Evolutionary conservation across 179 eudicot genomes (phyloP).

Genomic region (Patellifolia procumbens): DNA sequence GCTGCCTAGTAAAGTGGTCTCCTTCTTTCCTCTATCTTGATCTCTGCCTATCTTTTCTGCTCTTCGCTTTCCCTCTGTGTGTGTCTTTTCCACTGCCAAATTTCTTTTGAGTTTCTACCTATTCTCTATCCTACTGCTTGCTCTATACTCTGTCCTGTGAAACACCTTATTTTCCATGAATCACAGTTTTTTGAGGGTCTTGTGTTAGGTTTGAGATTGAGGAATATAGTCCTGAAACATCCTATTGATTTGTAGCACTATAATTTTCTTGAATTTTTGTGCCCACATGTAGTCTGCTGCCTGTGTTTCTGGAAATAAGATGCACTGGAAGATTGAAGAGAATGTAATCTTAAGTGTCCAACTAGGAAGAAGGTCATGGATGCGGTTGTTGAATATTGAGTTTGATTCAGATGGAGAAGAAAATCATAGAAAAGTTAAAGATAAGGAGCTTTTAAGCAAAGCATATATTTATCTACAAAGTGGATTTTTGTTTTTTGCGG

Average conservation of each 20-base stretch:
- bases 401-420: no score
- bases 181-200: neutral
- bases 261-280: neutral
- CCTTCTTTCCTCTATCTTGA: neutral
- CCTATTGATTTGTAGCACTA: neutral
- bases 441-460: no score
- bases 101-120: neutral
- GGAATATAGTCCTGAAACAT: neutral
- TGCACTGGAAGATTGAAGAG: no score
- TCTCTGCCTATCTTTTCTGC: no score
- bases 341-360: no score
- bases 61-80: neutral
- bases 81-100: neutral
- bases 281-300: neutral
- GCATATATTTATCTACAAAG: no score
- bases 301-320: no score
- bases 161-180: neutral
- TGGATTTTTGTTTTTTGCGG: no score
- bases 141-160: neutral
- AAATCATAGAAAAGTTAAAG: no score
- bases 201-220: neutral
- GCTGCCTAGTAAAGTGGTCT: no score
- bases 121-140: neutral
- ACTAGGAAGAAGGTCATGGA: no score
- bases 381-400: no score